Conservation (phyloP, 2,329 filamentous ascomycete species). For the Pestalotiopsis sp. region DNA sequence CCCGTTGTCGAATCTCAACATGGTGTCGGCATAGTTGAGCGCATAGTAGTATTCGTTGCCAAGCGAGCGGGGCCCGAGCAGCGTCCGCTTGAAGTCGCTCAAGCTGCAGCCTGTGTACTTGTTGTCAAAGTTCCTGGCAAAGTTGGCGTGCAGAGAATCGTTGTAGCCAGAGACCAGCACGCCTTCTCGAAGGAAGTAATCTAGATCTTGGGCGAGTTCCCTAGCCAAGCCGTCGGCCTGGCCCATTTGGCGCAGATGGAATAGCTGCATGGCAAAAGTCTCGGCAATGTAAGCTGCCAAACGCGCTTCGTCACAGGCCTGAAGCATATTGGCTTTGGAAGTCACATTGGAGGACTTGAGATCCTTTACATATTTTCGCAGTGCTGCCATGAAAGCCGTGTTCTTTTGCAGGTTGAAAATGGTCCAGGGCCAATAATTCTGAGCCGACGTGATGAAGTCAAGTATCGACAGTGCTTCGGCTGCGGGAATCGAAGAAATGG, state of each 20-base stretch:
- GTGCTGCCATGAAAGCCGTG: conserved; percentile 69
- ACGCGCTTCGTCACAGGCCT: conserved; percentile 65
- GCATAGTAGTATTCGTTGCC: conserved; percentile 87
- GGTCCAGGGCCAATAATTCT: conserved; percentile 96
- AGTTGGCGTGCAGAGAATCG: conserved; percentile 80
- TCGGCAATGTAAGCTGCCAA: conserved; percentile 85
- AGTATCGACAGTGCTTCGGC: conserved; percentile 74
- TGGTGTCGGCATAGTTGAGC: conserved; percentile 70
- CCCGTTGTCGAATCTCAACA: conserved; percentile 76
- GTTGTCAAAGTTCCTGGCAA: conserved; percentile 80
- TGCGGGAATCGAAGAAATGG: conserved; percentile 66
- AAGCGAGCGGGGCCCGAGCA: conserved; percentile 65
- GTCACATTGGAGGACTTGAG: conserved; percentile 56
- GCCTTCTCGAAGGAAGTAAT: conserved; percentile 80
- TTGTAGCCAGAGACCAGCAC: conserved; percentile 85
- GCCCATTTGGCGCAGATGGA: conserved; percentile 79
- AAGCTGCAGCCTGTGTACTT: conserved; percentile 76
- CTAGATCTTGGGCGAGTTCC: conserved; percentile 72
- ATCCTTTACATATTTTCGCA: conserved; percentile 70
- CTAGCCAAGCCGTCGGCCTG: conserved; percentile 68
- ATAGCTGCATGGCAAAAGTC: conserved; percentile 87
- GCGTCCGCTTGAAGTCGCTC: conserved; percentile 79
- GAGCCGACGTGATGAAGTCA: conserved; percentile 84
- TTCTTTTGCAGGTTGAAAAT: conserved; percentile 80
- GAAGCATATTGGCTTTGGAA: conserved; percentile 57